Evolutionary conservation across 1,284 basidiomycete genomes (phyloP).

Genomic region (Heliocybe sulcata): DNA sequence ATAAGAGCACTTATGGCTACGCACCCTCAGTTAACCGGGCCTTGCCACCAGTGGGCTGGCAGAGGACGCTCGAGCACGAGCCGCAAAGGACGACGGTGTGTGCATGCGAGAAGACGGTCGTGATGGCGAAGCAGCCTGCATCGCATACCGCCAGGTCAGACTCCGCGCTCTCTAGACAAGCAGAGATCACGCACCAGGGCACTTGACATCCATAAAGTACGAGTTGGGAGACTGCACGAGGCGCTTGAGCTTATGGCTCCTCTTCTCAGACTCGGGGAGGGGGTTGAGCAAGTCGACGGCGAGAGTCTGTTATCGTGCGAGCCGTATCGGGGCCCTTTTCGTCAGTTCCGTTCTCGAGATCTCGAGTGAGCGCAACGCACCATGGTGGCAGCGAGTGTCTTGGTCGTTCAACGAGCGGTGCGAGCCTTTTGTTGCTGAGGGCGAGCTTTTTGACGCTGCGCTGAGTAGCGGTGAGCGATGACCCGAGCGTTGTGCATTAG

Average conservation of each 20-base stretch:
- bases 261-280: constrained; percentile 79
- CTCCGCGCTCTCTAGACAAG: constrained; percentile 2
- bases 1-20: constrained; percentile 21
- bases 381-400: constrained; percentile 22
- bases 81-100: constrained; percentile 92
- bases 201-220: constrained; percentile 99
- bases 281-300: constrained; percentile 98
- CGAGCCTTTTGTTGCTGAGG: not conserved
- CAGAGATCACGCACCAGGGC: constrained; percentile 68
- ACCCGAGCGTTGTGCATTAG: constrained; percentile 30
- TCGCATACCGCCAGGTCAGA: not conserved
- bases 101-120: constrained; percentile 93
- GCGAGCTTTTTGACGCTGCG: constrained; percentile 2
- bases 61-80: constrained; percentile 92
- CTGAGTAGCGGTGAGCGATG: constrained; percentile 14
- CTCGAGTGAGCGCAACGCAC: constrained; percentile 17
- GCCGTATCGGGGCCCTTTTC: not conserved
- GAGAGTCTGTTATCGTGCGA: constrained; percentile 73
- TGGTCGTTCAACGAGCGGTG: not conserved
- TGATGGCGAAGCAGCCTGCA: constrained; percentile 88
- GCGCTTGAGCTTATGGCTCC: constrained; percentile 98
- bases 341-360: not conserved
- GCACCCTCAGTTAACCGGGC: constrained; percentile 96
- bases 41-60: constrained; percentile 99
- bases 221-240: constrained; percentile 97